Conservation (phyloP, 768 basidiomycete species). For the Mycena capillaripes region DNA sequence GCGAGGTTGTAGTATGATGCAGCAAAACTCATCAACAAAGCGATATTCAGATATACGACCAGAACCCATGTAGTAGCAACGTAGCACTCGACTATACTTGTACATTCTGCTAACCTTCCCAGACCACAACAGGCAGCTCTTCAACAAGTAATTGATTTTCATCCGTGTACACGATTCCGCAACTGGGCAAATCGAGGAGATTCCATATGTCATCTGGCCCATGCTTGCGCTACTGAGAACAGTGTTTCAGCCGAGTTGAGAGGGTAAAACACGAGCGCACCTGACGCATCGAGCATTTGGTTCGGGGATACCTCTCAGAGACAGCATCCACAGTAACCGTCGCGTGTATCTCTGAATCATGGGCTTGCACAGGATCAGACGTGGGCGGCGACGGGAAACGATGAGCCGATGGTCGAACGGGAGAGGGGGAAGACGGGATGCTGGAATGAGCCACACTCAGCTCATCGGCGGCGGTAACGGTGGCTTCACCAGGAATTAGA, state of each 20-base stretch:
- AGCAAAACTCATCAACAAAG: no score
- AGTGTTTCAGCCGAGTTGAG: constrained; percentile 10
- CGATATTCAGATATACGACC: not conserved
- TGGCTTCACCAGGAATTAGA: constrained; percentile 12
- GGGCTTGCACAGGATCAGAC: constrained; percentile 24
- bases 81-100: constrained; percentile 23
- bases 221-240: constrained; percentile 32
- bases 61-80: constrained; percentile 9
- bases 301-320: constrained; percentile 22
- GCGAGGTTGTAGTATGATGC: constrained; percentile 1
- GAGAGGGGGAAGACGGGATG: not conserved
- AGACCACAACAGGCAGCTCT: constrained; percentile 32
- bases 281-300: constrained; percentile 26
- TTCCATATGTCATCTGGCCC: constrained; percentile 22
- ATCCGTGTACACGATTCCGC: constrained; percentile 26
- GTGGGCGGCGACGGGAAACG: constrained; percentile 31
- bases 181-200: constrained; percentile 33
- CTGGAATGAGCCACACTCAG: not conserved
- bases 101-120: constrained; percentile 4
- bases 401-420: not conserved
- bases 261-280: constrained; percentile 1
- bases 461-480: no score
- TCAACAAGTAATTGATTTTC: not conserved
- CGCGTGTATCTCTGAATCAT: not conserved
- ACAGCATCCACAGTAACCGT: constrained; percentile 5